Evolutionary conservation across 2,329 filamentous ascomycete genomes (phyloP).

Genomic region (Penicillium sp.): DNA sequence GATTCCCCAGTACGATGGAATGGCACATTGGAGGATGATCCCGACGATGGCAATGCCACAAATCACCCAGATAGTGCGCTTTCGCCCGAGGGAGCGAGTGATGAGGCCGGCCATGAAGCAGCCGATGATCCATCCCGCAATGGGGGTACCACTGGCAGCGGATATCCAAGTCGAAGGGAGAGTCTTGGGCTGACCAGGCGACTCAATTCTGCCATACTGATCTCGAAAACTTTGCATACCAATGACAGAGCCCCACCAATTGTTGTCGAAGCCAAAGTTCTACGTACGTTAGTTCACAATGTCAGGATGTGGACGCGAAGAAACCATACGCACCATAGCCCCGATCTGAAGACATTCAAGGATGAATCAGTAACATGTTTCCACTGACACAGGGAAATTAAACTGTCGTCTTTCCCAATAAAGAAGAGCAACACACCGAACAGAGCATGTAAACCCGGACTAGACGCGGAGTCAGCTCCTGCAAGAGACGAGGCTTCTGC

Average conservation of each 20-base stretch:
- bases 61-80: conserved; percentile 14
- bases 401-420: no score
- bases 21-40: conserved; percentile 14
- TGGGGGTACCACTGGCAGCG: conserved; percentile 10
- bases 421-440: no score
- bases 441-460: no score
- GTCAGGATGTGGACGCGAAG: no score
- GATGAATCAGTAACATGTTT: no score
- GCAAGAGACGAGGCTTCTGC: no score
- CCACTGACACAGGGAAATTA: no score
- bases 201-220: conserved; percentile 10
- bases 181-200: conserved; percentile 4
- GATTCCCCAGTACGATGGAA: conserved; percentile 23
- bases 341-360: no score
- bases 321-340: no score
- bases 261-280: conserved; percentile 22
- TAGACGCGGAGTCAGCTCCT: no score
- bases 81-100: conserved; percentile 13
- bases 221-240: conserved; percentile 11
- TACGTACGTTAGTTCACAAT: no score
- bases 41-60: conserved; percentile 9
- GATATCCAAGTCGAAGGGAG: conserved; percentile 10
- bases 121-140: conserved; percentile 13
- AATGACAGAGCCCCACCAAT: conserved; percentile 18
- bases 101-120: conserved; percentile 9